Base-by-base conservation (phyloP, 2,329 filamentous ascomycete genomes). In the Calonectria montana region DNA sequence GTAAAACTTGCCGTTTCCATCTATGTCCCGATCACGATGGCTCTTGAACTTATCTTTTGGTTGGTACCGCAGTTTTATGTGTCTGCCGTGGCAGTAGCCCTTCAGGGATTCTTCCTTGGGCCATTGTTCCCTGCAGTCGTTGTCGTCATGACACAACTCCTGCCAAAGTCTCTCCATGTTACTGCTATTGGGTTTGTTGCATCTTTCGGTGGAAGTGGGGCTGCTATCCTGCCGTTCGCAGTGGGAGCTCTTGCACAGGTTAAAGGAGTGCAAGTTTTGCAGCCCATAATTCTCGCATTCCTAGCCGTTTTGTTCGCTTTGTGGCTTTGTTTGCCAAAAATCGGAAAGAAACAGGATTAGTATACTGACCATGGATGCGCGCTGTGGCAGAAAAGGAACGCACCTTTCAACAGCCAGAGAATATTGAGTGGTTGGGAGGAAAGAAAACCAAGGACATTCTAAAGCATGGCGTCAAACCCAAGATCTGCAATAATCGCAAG, bases 81-180 rank as follows among this genome's bases (percentile, higher is more conserved):
- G 7, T 94, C 93, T 0, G 92, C 93, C 0, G 87, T 96, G 2
- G 91, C 93, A 5, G 91, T 95, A 13, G 86, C 91, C 0, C 81
- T 96, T 0, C 89, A 94, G 72, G 94, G 94, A 0, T 95, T 96
- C 86, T 94, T 96, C 79, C 86, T 97, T 0, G 94, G 94, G 0
- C 94, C 94, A 0, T 82, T 96, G 21, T 96, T 96, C 82, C 93
- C 94, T 0, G 92, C 91, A 3, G 92, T 89, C 0, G 87, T 96
- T 1, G 90, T 95, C 0, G 91, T 90, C 3, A 90, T 92, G 31
- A 94, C 93, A 0, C 94, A 93, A 77, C 85, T 85, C 3, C 86
- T 97, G 2, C 94, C 94, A 0, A 88, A 88, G 50, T 89, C 94
- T 70, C 83, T 95, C n/a, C 94, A 97, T 79, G 93, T 96, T 37